Base-by-base conservation (phyloP, 2,329 filamentous ascomycete genomes). In the Celoporthe dispersa region DNA sequence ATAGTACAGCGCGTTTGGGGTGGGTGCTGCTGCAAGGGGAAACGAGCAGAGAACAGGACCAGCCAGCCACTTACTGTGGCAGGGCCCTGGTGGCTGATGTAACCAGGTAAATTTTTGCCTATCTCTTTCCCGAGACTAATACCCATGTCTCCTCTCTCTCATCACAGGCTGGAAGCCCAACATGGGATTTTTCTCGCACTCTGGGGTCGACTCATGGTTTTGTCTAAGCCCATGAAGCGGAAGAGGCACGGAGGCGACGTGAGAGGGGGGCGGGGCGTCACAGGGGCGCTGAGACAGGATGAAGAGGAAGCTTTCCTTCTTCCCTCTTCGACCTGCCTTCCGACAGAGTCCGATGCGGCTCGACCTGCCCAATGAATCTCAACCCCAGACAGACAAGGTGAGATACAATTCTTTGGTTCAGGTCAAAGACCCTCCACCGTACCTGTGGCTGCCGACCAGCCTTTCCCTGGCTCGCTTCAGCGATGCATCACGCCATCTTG, bases 1-100 rank as follows among this genome's bases (percentile, higher is more conserved):
- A 71, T 71, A 44, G 61, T 39, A 71, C 70, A 64, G 61, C 53
- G 25, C 70, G 64, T 41, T 57, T 22, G 51, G 22, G 64, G 66
- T 37, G 67, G 67, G 28, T 51, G 60, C 62, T 67, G 67, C 64
- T 39, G 37, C 37, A 39, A 69, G 61, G 61, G 63, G 67, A 53
- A 44, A 63, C 37, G 44, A 48, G n/a, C 63, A 63, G 33, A 25
- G 37, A 59, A 39, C 51, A 64, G 25, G 28, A 22, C 5, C 44
- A 48, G 44, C 7, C 44, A 53, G 55, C 70, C 62, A 55, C 62
- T 66, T 39, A 39, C 63, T 33, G 25, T 55, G 11, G n/a, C 33
- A 48, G n/a, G 6, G 3, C 37, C 39, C 59, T 53, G 60, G 25
- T 62, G 60, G n/a, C 19, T 39, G 6, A n/a, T 25, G 33, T 31